phyloP scores from a whole-genome alignment of 140 eudicot species.

The Oenanthe javanica region DNA sequence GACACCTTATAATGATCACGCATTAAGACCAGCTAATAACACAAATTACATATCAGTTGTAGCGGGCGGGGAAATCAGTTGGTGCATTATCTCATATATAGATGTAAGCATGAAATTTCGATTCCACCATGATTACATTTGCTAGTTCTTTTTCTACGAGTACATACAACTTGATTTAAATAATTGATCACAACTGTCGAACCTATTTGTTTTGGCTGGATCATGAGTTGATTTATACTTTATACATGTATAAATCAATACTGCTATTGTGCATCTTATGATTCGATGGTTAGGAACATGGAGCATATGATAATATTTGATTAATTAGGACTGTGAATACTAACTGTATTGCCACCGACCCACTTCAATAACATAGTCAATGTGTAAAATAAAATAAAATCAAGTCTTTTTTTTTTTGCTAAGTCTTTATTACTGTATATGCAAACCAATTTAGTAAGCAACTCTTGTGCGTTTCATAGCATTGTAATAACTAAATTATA shows the following conservation, averaged over 20 bases:
- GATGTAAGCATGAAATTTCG: background rate
- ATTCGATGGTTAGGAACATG: background rate
- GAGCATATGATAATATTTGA: too few species aligned
- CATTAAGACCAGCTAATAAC: background rate
- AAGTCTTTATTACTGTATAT: too few species aligned
- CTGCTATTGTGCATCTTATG: background rate
- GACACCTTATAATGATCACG: background rate
- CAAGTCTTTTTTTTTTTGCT: too few species aligned
- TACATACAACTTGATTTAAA: background rate
- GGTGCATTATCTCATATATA: background rate
- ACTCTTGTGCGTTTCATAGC: too few species aligned
- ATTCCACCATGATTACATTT: background rate
- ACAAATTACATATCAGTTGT: background rate
- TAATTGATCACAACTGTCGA: background rate
- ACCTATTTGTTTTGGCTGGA: background rate
- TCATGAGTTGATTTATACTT: background rate
- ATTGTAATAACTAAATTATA: too few species aligned
- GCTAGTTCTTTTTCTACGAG: background rate
- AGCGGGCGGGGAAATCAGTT: background rate
- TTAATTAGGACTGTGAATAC: too few species aligned
- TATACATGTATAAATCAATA: background rate
- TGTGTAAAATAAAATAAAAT: too few species aligned
- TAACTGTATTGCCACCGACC: too few species aligned
- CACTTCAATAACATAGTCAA: too few species aligned
- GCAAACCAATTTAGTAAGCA: too few species aligned